A percentile compares a stretch with the other conserved stretches of the same genome.
Evolutionary conservation across 352 stramenopile genomes (phyloP).

Genomic region (Nothophytophthora sp.): DNA sequence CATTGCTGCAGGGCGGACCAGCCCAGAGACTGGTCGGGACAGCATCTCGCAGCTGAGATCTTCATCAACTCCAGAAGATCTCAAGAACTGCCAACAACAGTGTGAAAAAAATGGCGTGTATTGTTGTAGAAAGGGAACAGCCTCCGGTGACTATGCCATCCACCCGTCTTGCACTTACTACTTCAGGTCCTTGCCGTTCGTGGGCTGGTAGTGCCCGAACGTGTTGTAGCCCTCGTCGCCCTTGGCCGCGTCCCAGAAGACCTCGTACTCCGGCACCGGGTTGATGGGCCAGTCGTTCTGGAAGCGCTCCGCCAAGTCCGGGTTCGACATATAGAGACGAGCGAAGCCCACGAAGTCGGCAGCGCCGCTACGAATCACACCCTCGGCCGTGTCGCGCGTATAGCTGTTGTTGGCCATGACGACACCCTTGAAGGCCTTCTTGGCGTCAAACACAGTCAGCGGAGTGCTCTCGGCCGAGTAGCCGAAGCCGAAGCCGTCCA

Average conservation of each 20-base stretch:
- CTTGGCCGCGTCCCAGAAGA: constrained; percentile 11
- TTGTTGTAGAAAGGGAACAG: neutral
- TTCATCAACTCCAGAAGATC: too few species aligned
- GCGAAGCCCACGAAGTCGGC: constrained; percentile 35
- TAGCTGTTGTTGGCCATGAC: constrained; percentile 22
- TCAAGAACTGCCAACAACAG: too few species aligned
- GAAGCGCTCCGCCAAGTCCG: constrained; percentile 29
- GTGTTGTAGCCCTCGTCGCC: constrained; percentile 9
- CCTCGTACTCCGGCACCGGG: neutral
- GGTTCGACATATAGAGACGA: constrained; percentile 32
- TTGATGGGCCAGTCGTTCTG: constrained; percentile 17
- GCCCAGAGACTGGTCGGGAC: too few species aligned
- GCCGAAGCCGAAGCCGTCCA: constrained; percentile 18
- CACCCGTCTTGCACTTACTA: too few species aligned
- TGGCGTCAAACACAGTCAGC: constrained; percentile 13
- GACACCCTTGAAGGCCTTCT: constrained; percentile 15
- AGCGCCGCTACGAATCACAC: constrained; percentile 12
- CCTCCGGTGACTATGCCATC: neutral
- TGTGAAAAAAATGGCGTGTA: neutral
- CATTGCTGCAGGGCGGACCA: too few species aligned
- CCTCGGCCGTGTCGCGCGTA: constrained; percentile 18
- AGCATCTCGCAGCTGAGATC: too few species aligned
- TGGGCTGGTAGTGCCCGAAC: neutral
- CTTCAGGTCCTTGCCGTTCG: neutral
- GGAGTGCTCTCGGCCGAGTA: constrained; percentile 1